Percentiles rank a stretch among this genome's conserved stretches.
Evolutionary conservation across 257 asterid genomes (phyloP).

Genomic region (Nicotiana otophora): DNA sequence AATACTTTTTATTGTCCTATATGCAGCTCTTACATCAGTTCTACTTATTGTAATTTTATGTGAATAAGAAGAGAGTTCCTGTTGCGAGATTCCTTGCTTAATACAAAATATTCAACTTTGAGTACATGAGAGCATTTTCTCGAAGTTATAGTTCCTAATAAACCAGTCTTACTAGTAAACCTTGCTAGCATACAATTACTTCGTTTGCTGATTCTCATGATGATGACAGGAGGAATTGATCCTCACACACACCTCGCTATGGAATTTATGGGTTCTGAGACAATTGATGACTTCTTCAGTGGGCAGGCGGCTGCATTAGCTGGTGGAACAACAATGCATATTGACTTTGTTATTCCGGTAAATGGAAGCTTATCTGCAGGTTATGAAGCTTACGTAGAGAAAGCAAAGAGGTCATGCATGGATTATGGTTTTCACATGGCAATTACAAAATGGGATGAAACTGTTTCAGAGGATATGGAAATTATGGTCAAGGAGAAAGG

Average conservation of each 20-base stretch:
- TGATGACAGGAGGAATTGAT: constrained; percentile 85
- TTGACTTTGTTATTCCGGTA: constrained; percentile 89
- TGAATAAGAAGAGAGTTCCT: neutral
- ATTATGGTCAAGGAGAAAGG: constrained; percentile 93
- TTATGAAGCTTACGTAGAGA: constrained; percentile 59
- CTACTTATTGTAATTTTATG: neutral
- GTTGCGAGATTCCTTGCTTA: neutral
- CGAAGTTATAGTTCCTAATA: neutral
- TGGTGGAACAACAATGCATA: constrained; percentile 98
- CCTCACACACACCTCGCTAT: constrained; percentile 97
- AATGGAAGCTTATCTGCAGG: constrained; percentile 87
- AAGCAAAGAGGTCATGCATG: constrained; percentile 82
- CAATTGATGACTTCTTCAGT: constrained; percentile 81
- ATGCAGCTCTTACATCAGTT: constrained; percentile 1
- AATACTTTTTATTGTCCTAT: neutral
- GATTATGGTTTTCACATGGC: constrained; percentile 99
- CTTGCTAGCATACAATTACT: neutral
- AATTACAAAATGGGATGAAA: constrained; percentile 91
- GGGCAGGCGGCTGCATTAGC: constrained; percentile 99
- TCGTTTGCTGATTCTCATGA: neutral
- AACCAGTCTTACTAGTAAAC: neutral
- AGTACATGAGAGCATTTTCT: neutral
- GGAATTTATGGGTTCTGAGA: constrained; percentile 91
- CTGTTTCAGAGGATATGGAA: constrained; percentile 82
- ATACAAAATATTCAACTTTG: neutral